phyloP scores from a whole-genome alignment of 108 stramenopile genomes.

The Nitzschia palea region DNA sequence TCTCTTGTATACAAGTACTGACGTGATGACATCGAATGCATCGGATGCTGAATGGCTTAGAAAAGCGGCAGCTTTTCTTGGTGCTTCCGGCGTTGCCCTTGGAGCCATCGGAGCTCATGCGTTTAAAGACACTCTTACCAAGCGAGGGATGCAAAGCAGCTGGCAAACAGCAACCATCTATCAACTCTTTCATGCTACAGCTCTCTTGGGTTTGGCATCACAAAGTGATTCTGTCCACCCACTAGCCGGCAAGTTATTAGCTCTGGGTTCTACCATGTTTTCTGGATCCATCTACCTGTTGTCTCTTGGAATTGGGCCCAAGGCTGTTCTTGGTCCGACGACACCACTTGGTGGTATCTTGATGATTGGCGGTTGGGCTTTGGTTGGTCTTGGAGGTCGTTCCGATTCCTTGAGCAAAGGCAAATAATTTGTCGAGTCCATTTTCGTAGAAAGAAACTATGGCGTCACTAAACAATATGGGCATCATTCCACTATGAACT shows the following conservation, averaged over 20 bases:
- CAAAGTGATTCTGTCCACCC: not conserved
- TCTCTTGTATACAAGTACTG: no score
- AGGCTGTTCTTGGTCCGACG: conserved; percentile 70
- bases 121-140: conserved; percentile 50
- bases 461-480: not conserved
- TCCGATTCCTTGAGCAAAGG: no score
- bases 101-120: conserved; percentile 84
- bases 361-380: conserved; percentile 81
- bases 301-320: conserved; percentile 71
- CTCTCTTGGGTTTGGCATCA: conserved; percentile 66
- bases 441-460: not conserved
- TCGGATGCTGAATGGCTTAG: conserved; percentile 36
- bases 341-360: conserved; percentile 89
- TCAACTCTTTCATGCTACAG: conserved; percentile 81
- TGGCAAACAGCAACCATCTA: conserved; percentile 83
- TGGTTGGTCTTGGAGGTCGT: conserved; percentile 36
- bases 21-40: not conserved
- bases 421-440: no score
- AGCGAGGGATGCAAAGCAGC: conserved; percentile 52
- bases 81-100: conserved; percentile 63
- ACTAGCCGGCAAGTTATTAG: conserved; percentile 68
- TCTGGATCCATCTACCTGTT: conserved; percentile 79
- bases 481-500: not conserved
- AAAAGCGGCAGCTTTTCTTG: conserved; percentile 55
- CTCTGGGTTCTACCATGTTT: conserved; percentile 67